phyloP scores from a whole-genome alignment of 2,329 filamentous ascomycete genomes.

The Blastomyces emzantsi region DNA sequence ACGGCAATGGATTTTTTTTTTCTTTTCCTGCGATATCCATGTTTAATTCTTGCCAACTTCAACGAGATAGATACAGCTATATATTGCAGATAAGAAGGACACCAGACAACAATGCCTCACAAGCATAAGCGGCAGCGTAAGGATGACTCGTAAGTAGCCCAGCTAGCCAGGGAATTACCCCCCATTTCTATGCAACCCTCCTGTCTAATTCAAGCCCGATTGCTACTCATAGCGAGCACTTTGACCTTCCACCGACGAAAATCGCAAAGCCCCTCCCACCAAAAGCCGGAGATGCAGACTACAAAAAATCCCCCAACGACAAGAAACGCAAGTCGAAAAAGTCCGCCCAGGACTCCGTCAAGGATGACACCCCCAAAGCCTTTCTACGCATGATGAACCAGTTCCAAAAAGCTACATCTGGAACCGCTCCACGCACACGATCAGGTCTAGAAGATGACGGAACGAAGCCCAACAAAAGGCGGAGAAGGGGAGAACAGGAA shows the following conservation, averaged over 20 bases:
- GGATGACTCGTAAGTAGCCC: constrained; percentile 40
- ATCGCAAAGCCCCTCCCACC: constrained; percentile 52
- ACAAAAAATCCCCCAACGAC: constrained; percentile 31
- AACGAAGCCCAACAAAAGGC: constrained; percentile 32
- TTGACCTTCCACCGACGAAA: constrained; percentile 52
- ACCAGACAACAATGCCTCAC: constrained; percentile 58
- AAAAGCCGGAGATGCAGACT: constrained; percentile 36
- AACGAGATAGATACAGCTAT: background rate
- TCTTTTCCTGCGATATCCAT: background rate
- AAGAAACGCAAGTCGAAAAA: constrained; percentile 26
- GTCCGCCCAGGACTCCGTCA: constrained; percentile 27
- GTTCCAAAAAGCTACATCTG: constrained; percentile 11
- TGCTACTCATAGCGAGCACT: constrained; percentile 27
- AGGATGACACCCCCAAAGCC: constrained; percentile 76
- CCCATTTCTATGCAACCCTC: constrained; percentile 44
- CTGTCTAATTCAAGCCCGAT: constrained; percentile 14
- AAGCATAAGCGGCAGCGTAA: constrained; percentile 64
- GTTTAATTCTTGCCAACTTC: background rate
- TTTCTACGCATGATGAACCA: constrained; percentile 72
- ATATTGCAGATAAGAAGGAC: background rate
- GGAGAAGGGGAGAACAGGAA: constrained; percentile 31
- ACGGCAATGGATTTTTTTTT: background rate
- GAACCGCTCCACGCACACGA: background rate
- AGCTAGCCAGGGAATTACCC: constrained; percentile 2
- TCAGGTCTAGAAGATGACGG: constrained; percentile 62